These are phyloP conservation scores for Cystofilobasidium macerans DNA, from an alignment of 768 basidiomycete species.

Conservation along the genomic window DNA sequence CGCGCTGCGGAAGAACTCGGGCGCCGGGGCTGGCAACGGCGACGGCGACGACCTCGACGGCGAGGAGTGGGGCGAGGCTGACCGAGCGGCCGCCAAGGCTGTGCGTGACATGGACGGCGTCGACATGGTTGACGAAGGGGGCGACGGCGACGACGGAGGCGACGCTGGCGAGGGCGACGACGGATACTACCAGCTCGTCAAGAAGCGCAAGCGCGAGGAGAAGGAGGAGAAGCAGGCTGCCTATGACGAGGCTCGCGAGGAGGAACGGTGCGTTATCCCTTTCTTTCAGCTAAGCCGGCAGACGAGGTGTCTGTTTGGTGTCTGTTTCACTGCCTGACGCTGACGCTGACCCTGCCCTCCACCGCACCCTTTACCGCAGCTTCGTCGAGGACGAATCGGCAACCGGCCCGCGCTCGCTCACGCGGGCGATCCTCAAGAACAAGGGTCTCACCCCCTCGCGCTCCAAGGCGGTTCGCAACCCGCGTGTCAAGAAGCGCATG, in stretches of 20 bases:
- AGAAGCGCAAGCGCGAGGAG: slow-evolving; percentile 56
- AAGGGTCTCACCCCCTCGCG: slow-evolving; percentile 84
- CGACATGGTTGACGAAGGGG: slow-evolving; percentile 34
- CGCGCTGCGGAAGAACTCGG: slow-evolving; percentile 45
- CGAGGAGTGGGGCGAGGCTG: slow-evolving; percentile 34
- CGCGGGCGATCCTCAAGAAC: slow-evolving; percentile 84
- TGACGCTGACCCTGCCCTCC: neutral
- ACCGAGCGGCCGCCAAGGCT: slow-evolving; percentile 26
- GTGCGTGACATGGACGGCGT: slow-evolving; percentile 37
- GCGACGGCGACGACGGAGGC: slow-evolving; percentile 27
- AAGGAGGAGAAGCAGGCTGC: slow-evolving; percentile 71
- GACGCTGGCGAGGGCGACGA: slow-evolving; percentile 43
- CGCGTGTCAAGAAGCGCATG: slow-evolving; percentile 90
- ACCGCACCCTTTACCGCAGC: slow-evolving; percentile 17
- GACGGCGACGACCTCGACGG: slow-evolving; percentile 34
- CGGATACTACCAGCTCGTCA: slow-evolving; percentile 85
- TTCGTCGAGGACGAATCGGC: slow-evolving; percentile 37
- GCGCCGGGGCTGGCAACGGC: slow-evolving; percentile 51
- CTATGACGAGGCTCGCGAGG: slow-evolving; percentile 57
- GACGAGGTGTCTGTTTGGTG: no score
- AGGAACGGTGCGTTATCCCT: slow-evolving; percentile 49
- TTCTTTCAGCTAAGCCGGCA: no score
- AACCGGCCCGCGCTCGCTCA: slow-evolving; percentile 72
- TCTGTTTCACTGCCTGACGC: neutral
- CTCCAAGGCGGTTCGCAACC: slow-evolving; percentile 82